Conservation (phyloP, 257 asterid species). For the Hygrophila difformis region DNA sequence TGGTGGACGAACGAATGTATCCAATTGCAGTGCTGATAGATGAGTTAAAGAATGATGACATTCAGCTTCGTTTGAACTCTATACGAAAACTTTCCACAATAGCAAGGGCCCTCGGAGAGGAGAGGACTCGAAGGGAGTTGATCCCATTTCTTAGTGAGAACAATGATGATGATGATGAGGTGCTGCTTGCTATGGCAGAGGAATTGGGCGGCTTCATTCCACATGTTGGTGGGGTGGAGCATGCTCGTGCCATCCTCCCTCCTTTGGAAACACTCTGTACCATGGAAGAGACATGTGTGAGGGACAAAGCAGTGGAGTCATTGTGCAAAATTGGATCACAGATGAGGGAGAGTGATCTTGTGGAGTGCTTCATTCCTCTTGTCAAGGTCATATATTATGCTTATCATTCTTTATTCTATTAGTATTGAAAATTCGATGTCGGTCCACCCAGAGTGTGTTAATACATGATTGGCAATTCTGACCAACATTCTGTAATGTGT, state of each 20-base stretch:
- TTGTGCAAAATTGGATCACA: slow-evolving; percentile 77
- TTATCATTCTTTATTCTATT: neutral
- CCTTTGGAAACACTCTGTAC: slow-evolving; percentile 85
- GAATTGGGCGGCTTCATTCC: slow-evolving; percentile 89
- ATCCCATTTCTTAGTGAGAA: slow-evolving; percentile 83
- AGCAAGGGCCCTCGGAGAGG: slow-evolving; percentile 97
- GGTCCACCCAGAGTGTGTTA: no score
- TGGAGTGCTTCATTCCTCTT: slow-evolving; percentile 62
- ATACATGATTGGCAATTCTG: no score
- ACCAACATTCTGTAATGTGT: no score
- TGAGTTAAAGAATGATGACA: slow-evolving; percentile 88
- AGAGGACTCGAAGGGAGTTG: slow-evolving; percentile 77
- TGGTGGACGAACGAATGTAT: slow-evolving; percentile 89
- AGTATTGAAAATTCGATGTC: neutral
- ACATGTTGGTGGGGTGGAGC: slow-evolving; percentile 87
- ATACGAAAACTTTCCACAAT: slow-evolving; percentile 83
- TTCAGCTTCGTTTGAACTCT: slow-evolving; percentile 69
- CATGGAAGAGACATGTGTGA: slow-evolving; percentile 74
- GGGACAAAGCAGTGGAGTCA: slow-evolving; percentile 85
- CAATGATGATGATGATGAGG: slow-evolving; percentile 95
- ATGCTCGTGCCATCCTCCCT: slow-evolving; percentile 81
- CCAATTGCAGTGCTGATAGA: slow-evolving; percentile 94
- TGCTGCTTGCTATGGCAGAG: slow-evolving; percentile 89
- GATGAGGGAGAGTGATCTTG: slow-evolving; percentile 74
- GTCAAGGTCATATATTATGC: slow-evolving; percentile 47